Conservation (phyloP, 129 eudicot genomes). For the Kitagawia praeruptora region DNA sequence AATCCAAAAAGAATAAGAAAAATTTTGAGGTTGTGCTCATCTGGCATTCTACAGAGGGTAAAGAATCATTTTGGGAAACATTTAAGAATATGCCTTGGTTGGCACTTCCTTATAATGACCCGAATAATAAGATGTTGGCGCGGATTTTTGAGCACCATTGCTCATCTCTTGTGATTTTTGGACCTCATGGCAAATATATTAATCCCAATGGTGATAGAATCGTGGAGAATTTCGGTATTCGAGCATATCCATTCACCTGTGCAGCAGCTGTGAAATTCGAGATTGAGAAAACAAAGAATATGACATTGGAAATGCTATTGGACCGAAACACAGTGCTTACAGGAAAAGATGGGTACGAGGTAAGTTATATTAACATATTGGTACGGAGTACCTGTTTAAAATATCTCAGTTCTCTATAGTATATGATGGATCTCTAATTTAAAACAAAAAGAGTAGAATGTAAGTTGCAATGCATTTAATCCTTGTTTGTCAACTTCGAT, state of each 20-base stretch:
- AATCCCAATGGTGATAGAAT: neutral
- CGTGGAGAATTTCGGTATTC: neutral
- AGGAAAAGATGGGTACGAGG: neutral
- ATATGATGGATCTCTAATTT: too few relatives aligned
- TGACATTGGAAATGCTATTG: neutral
- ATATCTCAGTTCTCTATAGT: too few relatives aligned
- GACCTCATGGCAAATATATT: neutral
- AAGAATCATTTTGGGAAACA: neutral
- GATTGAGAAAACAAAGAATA: neutral
- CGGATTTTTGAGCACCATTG: neutral
- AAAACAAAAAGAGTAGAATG: too few relatives aligned
- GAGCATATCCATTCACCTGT: neutral
- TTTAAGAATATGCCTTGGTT: constrained; percentile 1
- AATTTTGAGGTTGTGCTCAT: neutral
- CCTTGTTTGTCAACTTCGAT: neutral
- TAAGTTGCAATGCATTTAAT: neutral
- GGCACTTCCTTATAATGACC: neutral
- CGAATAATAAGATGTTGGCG: neutral
- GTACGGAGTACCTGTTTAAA: too few relatives aligned
- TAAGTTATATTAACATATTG: neutral
- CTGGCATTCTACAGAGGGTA: neutral
- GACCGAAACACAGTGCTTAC: neutral
- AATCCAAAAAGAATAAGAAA: neutral
- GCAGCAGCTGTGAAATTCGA: neutral
- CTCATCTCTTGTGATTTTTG: neutral